These are phyloP conservation scores for Naganishia sp. DNA, from an alignment of 1,284 basidiomycete genomes.

Conservation along the genomic window DNA sequence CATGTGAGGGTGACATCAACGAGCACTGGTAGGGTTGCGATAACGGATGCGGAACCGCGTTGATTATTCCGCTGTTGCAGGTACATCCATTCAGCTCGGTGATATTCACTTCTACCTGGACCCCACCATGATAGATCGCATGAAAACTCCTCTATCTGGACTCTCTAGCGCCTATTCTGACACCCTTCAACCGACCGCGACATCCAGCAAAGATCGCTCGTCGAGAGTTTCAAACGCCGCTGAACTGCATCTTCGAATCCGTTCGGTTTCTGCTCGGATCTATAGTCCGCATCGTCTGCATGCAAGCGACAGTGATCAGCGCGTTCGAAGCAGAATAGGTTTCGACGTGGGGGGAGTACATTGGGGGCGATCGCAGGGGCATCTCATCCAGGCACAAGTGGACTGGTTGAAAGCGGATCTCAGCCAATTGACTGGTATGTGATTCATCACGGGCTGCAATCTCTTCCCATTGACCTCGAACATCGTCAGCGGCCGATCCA, in stretches of 20 bases:
- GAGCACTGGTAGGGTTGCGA: too few species aligned
- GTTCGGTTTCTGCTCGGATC: not conserved
- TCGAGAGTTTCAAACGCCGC: not conserved
- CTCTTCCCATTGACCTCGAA: not conserved
- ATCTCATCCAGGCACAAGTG: conserved; percentile 3
- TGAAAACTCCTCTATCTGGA: conserved; percentile 32
- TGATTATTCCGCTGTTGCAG: not conserved
- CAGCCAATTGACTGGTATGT: not conserved
- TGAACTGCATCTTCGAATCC: not conserved
- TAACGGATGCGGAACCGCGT: not conserved
- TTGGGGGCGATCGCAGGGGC: conserved; percentile 42
- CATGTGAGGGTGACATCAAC: not conserved
- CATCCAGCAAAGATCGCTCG: not conserved
- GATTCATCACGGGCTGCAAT: not conserved
- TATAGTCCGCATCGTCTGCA: not conserved
- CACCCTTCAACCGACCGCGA: not conserved
- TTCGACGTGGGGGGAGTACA: not conserved
- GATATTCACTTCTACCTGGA: conserved; percentile 76
- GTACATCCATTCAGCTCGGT: conserved; percentile 52
- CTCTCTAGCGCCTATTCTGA: too few species aligned
- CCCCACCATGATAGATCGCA: conserved; percentile 58
- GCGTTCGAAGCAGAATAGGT: not conserved
- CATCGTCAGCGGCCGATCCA: not conserved
- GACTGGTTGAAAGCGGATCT: not conserved
- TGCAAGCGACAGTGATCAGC: not conserved